A percentile compares a stretch with the other conserved stretches of the same genome.
These are phyloP conservation scores for Wickerhamomyces sp. DNA, from an alignment of 1,139 yeast genomes.

Conservation along the genomic window DNA sequence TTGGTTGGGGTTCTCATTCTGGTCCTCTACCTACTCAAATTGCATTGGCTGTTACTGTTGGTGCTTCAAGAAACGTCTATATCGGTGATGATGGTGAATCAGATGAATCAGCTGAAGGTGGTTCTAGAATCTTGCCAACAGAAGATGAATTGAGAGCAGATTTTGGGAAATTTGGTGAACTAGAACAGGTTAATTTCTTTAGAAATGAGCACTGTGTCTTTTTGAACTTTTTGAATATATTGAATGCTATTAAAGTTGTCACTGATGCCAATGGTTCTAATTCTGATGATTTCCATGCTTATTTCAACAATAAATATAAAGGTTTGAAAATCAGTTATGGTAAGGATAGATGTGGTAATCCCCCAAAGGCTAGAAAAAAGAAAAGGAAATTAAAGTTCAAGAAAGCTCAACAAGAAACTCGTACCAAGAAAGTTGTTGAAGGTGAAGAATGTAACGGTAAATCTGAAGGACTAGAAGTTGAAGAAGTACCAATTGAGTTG, in stretches of 20 bases:
- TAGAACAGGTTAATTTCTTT: conserved; percentile 74
- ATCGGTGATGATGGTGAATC: conserved; percentile 49
- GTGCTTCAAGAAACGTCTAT: conserved; percentile 79
- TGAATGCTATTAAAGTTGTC: conserved; percentile 71
- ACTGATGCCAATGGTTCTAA: conserved; percentile 53
- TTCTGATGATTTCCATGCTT: conserved; percentile 28
- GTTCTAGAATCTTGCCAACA: conserved; percentile 26
- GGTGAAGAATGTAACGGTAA: background rate
- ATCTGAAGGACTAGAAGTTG: conserved; percentile 1
- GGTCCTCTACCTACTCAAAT: conserved; percentile 73
- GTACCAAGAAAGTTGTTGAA: conserved; percentile 4
- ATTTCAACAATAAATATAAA: conserved; percentile 44
- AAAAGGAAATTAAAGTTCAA: conserved; percentile 13
- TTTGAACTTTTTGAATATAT: conserved; percentile 70
- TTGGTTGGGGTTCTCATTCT: conserved; percentile 84
- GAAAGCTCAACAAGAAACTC: conserved; percentile 6
- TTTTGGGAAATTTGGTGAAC: conserved; percentile 68
- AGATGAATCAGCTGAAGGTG: conserved; percentile 26
- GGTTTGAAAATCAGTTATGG: conserved; percentile 75
- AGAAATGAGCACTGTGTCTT: conserved; percentile 77
- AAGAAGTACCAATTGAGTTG: conserved; percentile 15
- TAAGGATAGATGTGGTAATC: conserved; percentile 72
- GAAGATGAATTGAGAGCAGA: conserved; percentile 59
- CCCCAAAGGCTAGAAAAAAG: conserved; percentile 43
- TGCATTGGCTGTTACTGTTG: conserved; percentile 73